Evolutionary conservation across 345 rosid genomes (phyloP).

Genomic region (Citrus hindsii): DNA sequence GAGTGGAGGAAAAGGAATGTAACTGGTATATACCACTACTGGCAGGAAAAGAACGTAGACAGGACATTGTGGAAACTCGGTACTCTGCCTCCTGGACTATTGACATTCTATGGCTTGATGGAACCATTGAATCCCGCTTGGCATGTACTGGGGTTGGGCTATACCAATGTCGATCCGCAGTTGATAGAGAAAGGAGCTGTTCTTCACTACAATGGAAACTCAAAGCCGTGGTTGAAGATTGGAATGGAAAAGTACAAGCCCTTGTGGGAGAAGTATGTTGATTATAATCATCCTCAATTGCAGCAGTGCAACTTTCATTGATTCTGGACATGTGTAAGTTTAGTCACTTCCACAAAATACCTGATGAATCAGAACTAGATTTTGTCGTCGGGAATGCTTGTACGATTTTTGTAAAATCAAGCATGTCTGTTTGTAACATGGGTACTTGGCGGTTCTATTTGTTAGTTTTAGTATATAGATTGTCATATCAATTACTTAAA

Average conservation of each 20-base stretch:
- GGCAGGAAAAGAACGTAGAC: constrained; percentile 90
- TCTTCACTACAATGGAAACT: constrained; percentile 88
- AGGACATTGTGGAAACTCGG: constrained; percentile 93
- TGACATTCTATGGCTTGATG: constrained; percentile 87
- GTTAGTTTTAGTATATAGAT: constrained; percentile 32
- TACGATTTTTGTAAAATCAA: constrained; percentile 40
- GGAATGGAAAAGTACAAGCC: constrained; percentile 95
- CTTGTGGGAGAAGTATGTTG: constrained; percentile 88
- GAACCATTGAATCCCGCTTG: constrained; percentile 75
- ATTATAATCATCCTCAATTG: constrained; percentile 71
- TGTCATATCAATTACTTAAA: constrained; percentile 7
- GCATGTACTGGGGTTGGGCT: constrained; percentile 94
- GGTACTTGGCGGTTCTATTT: constrained; percentile 13
- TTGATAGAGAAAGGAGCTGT: constrained; percentile 89
- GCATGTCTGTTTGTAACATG: constrained; percentile 39
- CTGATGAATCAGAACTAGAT: constrained; percentile 4
- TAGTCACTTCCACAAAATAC: constrained; percentile 11
- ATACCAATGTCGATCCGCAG: constrained; percentile 72
- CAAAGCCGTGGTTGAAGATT: constrained; percentile 97
- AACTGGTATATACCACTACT: constrained; percentile 82
- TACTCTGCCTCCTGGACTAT: constrained; percentile 82
- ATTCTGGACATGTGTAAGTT: constrained; percentile 20
- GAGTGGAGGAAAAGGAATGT: constrained; percentile 93
- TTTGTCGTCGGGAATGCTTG: constrained; percentile 32
- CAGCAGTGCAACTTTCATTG: constrained; percentile 91